Percentiles rank a stretch among this genome's conserved stretches.
phyloP scores from a whole-genome alignment of 2,329 filamentous ascomycete genomes.

The Fusarium coicis region DNA sequence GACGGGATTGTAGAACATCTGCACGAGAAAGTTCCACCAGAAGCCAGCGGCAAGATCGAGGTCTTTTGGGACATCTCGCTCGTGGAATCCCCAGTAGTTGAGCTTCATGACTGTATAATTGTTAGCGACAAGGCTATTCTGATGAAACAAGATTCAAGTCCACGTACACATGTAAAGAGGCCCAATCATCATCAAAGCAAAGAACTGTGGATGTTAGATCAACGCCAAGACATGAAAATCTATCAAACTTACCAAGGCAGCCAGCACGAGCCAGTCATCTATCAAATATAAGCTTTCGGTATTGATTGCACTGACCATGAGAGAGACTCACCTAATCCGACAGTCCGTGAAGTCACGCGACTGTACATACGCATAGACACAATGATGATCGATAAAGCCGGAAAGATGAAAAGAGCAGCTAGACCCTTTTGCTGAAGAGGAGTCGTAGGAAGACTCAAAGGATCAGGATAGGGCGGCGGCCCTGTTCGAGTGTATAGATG shows the following conservation, averaged over 20 bases:
- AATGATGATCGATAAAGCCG: constrained; percentile 43
- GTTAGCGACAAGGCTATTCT: fast-evolving
- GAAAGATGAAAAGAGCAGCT: constrained; percentile 49
- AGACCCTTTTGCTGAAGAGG: constrained; percentile 47
- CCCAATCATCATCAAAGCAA: constrained; percentile 30
- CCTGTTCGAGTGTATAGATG: constrained; percentile 20
- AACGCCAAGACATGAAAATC: fast-evolving
- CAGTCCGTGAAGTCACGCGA: constrained; percentile 42
- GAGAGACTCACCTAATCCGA: constrained; percentile 38
- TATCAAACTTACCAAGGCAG: constrained; percentile 9
- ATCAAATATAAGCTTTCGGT: neutral
- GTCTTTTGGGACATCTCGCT: constrained; percentile 37
- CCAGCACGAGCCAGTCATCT: constrained; percentile 31
- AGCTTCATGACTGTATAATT: constrained; percentile 43
- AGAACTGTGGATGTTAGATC: constrained; percentile 14
- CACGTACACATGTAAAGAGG: constrained; percentile 33
- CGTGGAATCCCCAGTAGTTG: constrained; percentile 48
- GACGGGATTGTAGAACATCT: constrained; percentile 58
- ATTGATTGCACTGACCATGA: neutral
- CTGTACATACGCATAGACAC: constrained; percentile 44
- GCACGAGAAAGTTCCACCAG: constrained; percentile 53
- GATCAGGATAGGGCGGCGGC: constrained; percentile 39
- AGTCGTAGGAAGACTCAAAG: constrained; percentile 47
- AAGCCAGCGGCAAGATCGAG: constrained; percentile 33
- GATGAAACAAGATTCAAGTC: fast-evolving